phyloP scores from a whole-genome alignment of 768 basidiomycete genomes.

The Phaffia tasmanica region DNA sequence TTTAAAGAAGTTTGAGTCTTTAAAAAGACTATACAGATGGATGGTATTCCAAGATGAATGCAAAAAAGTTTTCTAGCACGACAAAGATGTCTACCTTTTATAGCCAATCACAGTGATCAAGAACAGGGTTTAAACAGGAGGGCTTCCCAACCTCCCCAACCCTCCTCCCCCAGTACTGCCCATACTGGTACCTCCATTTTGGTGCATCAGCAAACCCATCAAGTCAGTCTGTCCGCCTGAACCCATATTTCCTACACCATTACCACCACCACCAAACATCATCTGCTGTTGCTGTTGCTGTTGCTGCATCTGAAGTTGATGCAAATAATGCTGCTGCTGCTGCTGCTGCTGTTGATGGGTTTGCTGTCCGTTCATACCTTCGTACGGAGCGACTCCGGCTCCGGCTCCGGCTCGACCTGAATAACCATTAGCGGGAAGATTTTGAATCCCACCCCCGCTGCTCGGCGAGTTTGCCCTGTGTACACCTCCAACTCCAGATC shows the following conservation, averaged over 20 bases:
- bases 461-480: background rate
- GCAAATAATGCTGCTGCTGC: background rate
- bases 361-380: too few species aligned
- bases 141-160: too few species aligned
- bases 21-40: background rate
- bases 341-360: background rate
- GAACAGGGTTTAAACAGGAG: too few species aligned
- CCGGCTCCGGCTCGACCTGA: background rate
- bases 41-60: background rate
- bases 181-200: too few species aligned
- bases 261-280: background rate
- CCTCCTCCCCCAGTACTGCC: too few species aligned
- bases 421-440: background rate
- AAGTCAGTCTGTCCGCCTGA: too few species aligned
- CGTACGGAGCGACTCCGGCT: conserved; percentile 5
- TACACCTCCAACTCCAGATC: background rate
- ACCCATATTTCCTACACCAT: too few species aligned
- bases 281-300: conserved; percentile 11
- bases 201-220: too few species aligned
- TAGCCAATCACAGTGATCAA: background rate
- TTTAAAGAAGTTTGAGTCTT: background rate
- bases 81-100: background rate
- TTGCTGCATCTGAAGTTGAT: background rate
- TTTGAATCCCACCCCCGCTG: background rate
- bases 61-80: background rate